Conservation (phyloP, 257 asterid species). For the Mitragyna speciosa region DNA sequence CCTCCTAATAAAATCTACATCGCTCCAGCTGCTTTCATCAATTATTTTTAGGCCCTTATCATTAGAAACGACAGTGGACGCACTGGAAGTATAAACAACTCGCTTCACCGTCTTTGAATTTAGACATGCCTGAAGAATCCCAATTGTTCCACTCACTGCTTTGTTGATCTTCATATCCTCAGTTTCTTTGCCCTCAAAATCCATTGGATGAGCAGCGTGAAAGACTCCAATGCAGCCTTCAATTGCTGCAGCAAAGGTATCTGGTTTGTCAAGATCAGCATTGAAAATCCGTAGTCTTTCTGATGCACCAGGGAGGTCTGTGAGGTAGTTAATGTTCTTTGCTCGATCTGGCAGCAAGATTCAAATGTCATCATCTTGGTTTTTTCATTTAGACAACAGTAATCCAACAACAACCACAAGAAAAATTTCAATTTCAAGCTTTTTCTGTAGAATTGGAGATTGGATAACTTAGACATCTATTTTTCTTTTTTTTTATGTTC, state of each 20-base stretch:
- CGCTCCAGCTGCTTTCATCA: conserved; percentile 50
- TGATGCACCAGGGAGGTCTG: conserved; percentile 48
- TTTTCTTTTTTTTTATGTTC: not conserved
- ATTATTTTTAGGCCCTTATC: not conserved
- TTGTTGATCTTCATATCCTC: conserved; percentile 42
- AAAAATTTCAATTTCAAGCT: too few relatives aligned
- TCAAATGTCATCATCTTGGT: not conserved
- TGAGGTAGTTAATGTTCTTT: conserved; percentile 53
- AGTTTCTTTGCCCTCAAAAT: conserved; percentile 42
- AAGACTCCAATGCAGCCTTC: conserved; percentile 68
- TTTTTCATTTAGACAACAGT: not conserved
- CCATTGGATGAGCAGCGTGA: conserved; percentile 73
- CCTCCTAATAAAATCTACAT: conserved; percentile 28
- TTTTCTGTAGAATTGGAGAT: too few relatives aligned
- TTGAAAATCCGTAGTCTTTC: conserved; percentile 50
- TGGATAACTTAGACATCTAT: too few relatives aligned
- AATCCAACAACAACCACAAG: not conserved
- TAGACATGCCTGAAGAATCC: conserved; percentile 40
- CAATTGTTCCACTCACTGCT: conserved; percentile 31
- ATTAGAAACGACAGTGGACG: conserved; percentile 9
- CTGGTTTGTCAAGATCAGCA: conserved; percentile 60
- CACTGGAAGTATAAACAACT: conserved; percentile 47
- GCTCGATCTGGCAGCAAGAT: conserved; percentile 25
- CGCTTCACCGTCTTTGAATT: conserved; percentile 51
- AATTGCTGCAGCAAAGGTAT: conserved; percentile 43